Percentiles rank a stretch among this genome's conserved stretches.
Evolutionary conservation across 2,329 filamentous ascomycete genomes (phyloP).

Genomic region (Phaeosphaeria sp.): DNA sequence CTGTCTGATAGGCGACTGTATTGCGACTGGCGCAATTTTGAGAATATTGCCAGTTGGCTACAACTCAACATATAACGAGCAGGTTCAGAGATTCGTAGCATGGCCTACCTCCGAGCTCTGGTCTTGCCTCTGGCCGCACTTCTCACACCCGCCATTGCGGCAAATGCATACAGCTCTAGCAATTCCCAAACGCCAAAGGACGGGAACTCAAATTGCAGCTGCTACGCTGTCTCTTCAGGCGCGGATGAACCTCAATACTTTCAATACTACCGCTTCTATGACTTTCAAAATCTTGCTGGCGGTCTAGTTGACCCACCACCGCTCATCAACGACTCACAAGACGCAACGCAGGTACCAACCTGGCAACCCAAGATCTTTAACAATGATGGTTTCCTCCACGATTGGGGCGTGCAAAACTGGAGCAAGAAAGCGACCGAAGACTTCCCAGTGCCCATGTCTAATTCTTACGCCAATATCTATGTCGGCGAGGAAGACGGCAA

Average conservation of each 20-base stretch:
- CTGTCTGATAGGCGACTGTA: not conserved
- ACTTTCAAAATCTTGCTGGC: conserved; percentile 54
- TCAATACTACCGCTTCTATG: conserved; percentile 59
- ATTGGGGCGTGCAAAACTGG: conserved; percentile 55
- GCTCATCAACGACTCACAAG: conserved; percentile 30
- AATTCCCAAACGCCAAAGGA: conserved; percentile 39
- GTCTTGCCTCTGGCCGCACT: conserved; percentile 35
- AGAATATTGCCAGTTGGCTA: not conserved
- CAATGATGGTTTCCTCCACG: conserved; percentile 43
- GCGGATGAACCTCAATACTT: conserved; percentile 53
- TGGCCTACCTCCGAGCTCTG: conserved; percentile 29
- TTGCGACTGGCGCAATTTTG: not conserved
- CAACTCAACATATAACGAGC: not conserved
- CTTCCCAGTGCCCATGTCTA: conserved; percentile 52
- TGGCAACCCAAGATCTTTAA: conserved; percentile 49
- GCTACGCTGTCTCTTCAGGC: conserved; percentile 55
- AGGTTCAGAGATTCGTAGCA: conserved; percentile 3
- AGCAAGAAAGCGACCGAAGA: conserved; percentile 46
- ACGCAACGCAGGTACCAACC: conserved; percentile 23
- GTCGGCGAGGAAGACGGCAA: conserved; percentile 43
- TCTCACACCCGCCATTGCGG: conserved; percentile 27
- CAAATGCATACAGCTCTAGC: conserved; percentile 35
- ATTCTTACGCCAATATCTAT: conserved; percentile 57
- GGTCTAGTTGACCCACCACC: conserved; percentile 34
- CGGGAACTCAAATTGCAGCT: conserved; percentile 51